Evolutionary conservation across 1,284 basidiomycete genomes (phyloP).

Genomic region (Lentinus polychrous): DNA sequence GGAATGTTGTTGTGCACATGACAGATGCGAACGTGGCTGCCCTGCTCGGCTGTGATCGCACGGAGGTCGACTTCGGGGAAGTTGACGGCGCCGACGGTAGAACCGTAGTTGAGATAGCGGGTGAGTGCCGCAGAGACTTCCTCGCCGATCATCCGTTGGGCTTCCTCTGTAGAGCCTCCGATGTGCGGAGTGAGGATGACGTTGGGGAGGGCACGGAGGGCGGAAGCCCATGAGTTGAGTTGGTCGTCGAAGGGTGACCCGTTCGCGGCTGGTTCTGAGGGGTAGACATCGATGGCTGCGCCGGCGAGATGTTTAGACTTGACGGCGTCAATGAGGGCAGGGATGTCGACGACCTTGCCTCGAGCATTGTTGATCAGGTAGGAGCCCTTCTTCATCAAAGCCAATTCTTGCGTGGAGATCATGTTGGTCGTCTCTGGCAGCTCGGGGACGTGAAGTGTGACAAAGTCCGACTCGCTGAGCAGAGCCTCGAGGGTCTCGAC

Average conservation of each 20-base stretch:
- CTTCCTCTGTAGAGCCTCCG: constrained; percentile 98
- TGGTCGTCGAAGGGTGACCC: constrained; percentile 83
- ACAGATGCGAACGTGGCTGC: constrained; percentile 83
- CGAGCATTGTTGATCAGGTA: constrained; percentile 99
- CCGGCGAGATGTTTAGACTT: constrained; percentile 86
- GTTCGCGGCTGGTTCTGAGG: constrained; percentile 87
- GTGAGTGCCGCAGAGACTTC: constrained; percentile 86
- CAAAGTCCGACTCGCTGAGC: constrained; percentile 82
- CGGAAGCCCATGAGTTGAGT: constrained; percentile 76
- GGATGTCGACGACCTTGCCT: constrained; percentile 92
- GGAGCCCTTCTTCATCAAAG: constrained; percentile 91
- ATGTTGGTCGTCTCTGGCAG: constrained; percentile 94
- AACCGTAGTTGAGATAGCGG: constrained; percentile 91
- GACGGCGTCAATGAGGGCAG: constrained; percentile 79
- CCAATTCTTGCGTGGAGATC: constrained; percentile 76
- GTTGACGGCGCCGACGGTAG: constrained; percentile 91
- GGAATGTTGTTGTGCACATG: constrained; percentile 97
- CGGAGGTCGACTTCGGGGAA: constrained; percentile 99
- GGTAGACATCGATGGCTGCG: constrained; percentile 94
- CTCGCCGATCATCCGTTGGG: constrained; percentile 94
- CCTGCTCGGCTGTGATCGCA: constrained; percentile 82
- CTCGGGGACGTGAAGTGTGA: constrained; percentile 96
- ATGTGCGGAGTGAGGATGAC: constrained; percentile 97
- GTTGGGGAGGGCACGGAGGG: constrained; percentile 74
- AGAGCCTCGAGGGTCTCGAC: constrained; percentile 79